Conservation (phyloP, 2,329 filamentous ascomycete genomes). For the Talaromyces sp. region DNA sequence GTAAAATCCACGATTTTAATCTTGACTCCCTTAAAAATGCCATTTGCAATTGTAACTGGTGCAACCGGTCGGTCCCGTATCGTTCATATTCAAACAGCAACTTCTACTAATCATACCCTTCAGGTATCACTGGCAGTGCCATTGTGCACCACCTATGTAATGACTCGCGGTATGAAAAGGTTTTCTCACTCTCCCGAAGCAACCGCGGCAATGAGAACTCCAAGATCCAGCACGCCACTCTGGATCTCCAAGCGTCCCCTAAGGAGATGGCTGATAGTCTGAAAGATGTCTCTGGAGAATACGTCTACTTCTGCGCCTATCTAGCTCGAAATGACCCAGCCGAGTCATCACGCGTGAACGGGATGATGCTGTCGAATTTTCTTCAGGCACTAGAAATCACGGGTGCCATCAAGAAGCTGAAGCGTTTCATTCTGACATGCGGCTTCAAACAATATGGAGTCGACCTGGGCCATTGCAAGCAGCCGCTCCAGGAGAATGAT, state of each 20-base stretch:
- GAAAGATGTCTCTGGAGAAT: slow-evolving; percentile 34
- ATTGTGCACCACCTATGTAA: slow-evolving; percentile 39
- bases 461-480: slow-evolving; percentile 15
- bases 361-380: slow-evolving; percentile 44
- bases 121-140: slow-evolving; percentile 41
- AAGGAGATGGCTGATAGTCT: slow-evolving; percentile 39
- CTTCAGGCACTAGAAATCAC: slow-evolving; percentile 45
- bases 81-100: neutral
- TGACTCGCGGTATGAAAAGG: slow-evolving; percentile 31
- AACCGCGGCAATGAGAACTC: slow-evolving; percentile 36
- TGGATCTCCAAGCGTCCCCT: slow-evolving; percentile 36
- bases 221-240: slow-evolving; percentile 37
- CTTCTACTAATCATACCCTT: slow-evolving; percentile 2
- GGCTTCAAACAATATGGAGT: slow-evolving; percentile 26
- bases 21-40: slow-evolving; percentile 18
- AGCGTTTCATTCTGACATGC: slow-evolving; percentile 49
- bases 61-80: slow-evolving; percentile 25
- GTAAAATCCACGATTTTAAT: no score
- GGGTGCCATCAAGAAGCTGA: slow-evolving; percentile 41
- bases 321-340: slow-evolving; percentile 36
- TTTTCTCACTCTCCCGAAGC: slow-evolving; percentile 41
- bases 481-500: slow-evolving; percentile 30
- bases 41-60: slow-evolving; percentile 30
- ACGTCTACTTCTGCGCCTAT: slow-evolving; percentile 46
- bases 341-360: slow-evolving; percentile 38